Conservation (phyloP, 2,329 filamentous ascomycete genomes). For the Furcasterigmium furcatum region DNA sequence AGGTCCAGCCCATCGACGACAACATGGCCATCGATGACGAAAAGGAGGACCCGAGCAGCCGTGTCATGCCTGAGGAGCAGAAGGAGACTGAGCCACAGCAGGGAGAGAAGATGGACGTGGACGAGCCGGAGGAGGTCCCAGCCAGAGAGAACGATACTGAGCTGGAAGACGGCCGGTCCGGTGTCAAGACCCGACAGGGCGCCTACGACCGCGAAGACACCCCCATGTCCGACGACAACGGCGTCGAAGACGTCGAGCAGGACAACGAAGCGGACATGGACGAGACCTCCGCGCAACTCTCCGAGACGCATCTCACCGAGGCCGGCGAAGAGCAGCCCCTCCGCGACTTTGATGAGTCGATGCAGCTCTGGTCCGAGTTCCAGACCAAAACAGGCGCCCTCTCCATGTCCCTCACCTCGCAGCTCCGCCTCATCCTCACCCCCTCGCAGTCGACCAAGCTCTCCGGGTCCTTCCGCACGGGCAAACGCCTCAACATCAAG, state of each 20-base stretch:
- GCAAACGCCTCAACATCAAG: constrained; percentile 98
- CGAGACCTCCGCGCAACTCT: constrained; percentile 61
- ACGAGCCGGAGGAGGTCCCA: constrained; percentile 19
- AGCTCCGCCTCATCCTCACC: constrained; percentile 90
- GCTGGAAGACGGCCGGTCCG: constrained; percentile 52
- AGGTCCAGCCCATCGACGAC: constrained; percentile 81
- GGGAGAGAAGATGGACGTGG: constrained; percentile 41
- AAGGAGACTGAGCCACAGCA: constrained; percentile 43
- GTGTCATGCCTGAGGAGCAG: constrained; percentile 50
- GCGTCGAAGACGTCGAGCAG: constrained; percentile 45
- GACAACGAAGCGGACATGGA: constrained; percentile 31
- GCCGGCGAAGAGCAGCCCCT: constrained; percentile 27
- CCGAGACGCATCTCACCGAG: constrained; percentile 64
- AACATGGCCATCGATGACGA: constrained; percentile 84
- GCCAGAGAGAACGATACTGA: constrained; percentile 25
- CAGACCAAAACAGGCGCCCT: constrained; percentile 81
- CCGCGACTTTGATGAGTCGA: constrained; percentile 52
- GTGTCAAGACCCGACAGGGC: constrained; percentile 57
- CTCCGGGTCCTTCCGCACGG: constrained; percentile 92
- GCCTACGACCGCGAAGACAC: constrained; percentile 52
- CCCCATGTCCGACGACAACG: constrained; percentile 35
- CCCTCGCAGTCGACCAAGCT: constrained; percentile 95
- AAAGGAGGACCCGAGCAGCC: constrained; percentile 45
- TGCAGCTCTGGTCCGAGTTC: constrained; percentile 80
- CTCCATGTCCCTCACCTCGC: constrained; percentile 86